Evolutionary conservation across 345 rosid genomes (phyloP), one percentile per base, ranked within the genome.

Genomic region (Isatis tinctoria): DNA sequence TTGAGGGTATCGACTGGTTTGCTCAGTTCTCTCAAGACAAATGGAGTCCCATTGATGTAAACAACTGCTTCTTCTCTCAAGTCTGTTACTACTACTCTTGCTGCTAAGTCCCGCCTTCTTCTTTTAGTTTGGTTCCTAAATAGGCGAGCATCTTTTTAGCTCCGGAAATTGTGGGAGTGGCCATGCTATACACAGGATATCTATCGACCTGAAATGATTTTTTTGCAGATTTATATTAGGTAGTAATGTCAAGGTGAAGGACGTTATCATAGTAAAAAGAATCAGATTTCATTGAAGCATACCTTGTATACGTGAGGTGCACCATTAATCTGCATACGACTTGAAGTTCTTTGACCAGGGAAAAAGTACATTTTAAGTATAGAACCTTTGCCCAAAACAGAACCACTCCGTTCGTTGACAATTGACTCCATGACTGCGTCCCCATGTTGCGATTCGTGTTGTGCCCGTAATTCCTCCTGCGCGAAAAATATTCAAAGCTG

Each of bases 381-480:
- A 33, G 89, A 88, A 69, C 96, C 99, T 70, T 84, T 87, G 14
- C 99, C 93, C 82, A 95, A 78, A 48, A 95, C 96, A 47, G 97
- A 91, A 70, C 98, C 97, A 83, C 82, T 84, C 26, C 97, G 92
- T 24, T 87, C 87, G 68, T 82, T 92, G 70, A 95, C 88, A 60
- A 89, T 86, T 36, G 97, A 90, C 76, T 95, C 99, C 99, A 95
- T 91, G 45, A 88, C 92, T 72, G 98, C 97, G 83, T 95, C 99
- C 39, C 99, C 97, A 39, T 86, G 95, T 60, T 87, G 96, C 63
- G 87, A 82, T 83, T 91, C 97, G 53, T 84, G 89, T 5, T 88
- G 87, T 69, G 87, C 84, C 82, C 99, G 87, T 85, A 92, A 62
- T 69, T 80, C 99, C 85, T 86, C 97, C 97, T 93, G 79, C 74